Conservation (phyloP, 208 protist genomes). For the Borovskyia barvae region DNA sequence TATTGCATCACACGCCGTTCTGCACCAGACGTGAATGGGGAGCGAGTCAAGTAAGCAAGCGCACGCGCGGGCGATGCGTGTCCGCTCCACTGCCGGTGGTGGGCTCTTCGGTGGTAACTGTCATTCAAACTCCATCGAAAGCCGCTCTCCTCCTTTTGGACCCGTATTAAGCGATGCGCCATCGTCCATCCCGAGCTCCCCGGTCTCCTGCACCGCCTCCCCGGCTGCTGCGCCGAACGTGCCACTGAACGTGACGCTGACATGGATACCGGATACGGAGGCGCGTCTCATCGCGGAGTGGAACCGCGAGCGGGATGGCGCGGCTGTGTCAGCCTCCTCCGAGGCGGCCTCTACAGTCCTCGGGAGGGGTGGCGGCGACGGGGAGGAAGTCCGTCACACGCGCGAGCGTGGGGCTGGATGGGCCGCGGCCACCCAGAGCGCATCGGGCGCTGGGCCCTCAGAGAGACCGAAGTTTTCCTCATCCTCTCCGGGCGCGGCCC, state of each 20-base stretch:
- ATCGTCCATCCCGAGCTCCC: constrained; percentile 6
- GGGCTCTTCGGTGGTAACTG: constrained; percentile 18
- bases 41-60: constrained; percentile 20
- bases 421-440: not conserved
- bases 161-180: constrained; percentile 1
- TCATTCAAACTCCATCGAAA: not conserved
- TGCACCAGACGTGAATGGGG: constrained; percentile 7
- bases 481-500: not conserved
- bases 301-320: constrained; percentile 15
- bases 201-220: constrained; percentile 16
- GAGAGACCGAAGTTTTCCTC: not conserved
- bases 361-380: not conserved
- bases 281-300: constrained; percentile 23
- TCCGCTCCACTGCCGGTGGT: constrained; percentile 9
- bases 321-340: too few relatives aligned
- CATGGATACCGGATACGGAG: constrained; percentile 40
- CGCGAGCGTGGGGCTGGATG: not conserved
- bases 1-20: not conserved
- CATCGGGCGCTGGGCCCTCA: too few relatives aligned
- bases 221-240: not conserved
- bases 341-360: too few relatives aligned
- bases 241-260: constrained; percentile 8
- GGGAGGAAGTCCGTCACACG: too few relatives aligned
- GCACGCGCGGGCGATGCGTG: not conserved
- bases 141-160: not conserved